These are phyloP conservation scores for Whalleya microplaca DNA, from an alignment of 2,329 filamentous ascomycete genomes.

Conservation along the genomic window DNA sequence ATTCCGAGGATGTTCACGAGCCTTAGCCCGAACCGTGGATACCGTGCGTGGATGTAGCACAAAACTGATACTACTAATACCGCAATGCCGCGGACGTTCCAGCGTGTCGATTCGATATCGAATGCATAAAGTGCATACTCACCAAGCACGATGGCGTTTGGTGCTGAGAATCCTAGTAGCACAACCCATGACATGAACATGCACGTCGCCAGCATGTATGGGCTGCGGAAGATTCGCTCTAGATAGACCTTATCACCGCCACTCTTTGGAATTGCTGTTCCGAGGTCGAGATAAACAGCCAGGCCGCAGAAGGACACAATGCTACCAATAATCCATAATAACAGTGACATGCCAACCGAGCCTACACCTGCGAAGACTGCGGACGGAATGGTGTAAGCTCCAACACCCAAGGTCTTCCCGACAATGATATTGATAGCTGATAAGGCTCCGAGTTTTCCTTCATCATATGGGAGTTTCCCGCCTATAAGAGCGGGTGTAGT, in stretches of 20 bases:
- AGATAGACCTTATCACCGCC: slow-evolving; percentile 59
- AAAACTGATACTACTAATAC: slow-evolving; percentile 50
- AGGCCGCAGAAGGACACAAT: slow-evolving; percentile 50
- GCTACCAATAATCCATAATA: slow-evolving; percentile 58
- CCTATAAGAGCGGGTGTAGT: slow-evolving; percentile 20
- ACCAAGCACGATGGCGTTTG: slow-evolving; percentile 56
- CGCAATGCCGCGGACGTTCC: slow-evolving; percentile 54
- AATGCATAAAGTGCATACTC: slow-evolving; percentile 54
- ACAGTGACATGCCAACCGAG: slow-evolving; percentile 56
- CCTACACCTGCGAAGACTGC: slow-evolving; percentile 59
- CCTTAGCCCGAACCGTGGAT: slow-evolving; percentile 50
- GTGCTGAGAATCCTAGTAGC: slow-evolving; percentile 54
- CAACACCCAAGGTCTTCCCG: slow-evolving; percentile 45
- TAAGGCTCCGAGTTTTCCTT: slow-evolving; percentile 40
- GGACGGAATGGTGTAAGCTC: slow-evolving; percentile 59
- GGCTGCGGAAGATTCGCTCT: slow-evolving; percentile 53
- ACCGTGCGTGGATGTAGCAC: slow-evolving; percentile 50
- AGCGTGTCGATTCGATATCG: slow-evolving; percentile 44
- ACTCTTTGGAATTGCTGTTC: slow-evolving; percentile 47
- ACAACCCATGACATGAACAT: slow-evolving; percentile 46
- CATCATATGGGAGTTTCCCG: slow-evolving; percentile 14
- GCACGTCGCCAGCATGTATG: slow-evolving; percentile 14
- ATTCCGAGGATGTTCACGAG: slow-evolving; percentile 53
- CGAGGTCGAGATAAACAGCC: slow-evolving; percentile 51
- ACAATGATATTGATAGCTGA: slow-evolving; percentile 44